Evolutionary conservation across 2,329 filamentous ascomycete species (phyloP).

Genomic region (Cladophialophora yegresii): DNA sequence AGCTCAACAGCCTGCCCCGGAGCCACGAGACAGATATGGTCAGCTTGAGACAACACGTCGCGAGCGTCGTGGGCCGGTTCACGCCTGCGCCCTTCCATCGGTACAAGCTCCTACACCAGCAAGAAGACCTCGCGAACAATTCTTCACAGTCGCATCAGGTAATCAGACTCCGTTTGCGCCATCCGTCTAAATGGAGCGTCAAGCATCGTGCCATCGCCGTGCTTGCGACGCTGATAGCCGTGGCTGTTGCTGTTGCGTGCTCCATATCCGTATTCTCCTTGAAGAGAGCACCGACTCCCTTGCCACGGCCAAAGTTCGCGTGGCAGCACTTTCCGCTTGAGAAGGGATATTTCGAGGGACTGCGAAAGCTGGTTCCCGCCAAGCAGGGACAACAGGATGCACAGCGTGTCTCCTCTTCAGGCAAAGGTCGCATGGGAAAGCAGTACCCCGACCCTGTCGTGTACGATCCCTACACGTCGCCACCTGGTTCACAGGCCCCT

Average conservation of each 20-base stretch:
- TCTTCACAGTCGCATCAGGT: not conserved
- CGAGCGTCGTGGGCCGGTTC: not conserved
- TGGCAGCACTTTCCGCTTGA: conserved; percentile 3
- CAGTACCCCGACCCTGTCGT: not conserved
- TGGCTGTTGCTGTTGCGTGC: not conserved
- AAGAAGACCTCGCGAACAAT: not conserved
- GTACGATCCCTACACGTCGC: not conserved
- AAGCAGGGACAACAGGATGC: not conserved
- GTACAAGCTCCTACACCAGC: conserved; percentile 1
- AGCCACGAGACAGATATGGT: not conserved
- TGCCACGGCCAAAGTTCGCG: not conserved
- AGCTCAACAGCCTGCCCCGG: not conserved
- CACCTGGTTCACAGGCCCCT: not conserved
- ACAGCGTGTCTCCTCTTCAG: not conserved
- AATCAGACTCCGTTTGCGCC: not conserved
- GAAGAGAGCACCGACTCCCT: not conserved
- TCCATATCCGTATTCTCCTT: too few species aligned
- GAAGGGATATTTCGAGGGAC: conserved; percentile 1
- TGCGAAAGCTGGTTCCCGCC: conserved; percentile 3
- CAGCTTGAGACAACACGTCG: not conserved
- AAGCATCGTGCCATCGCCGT: not conserved
- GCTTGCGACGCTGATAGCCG: not conserved
- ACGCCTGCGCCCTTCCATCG: not conserved
- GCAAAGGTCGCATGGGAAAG: not conserved
- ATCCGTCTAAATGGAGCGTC: not conserved